Evolutionary conservation across 441 rosid species (phyloP), one percentile per base, ranked within the genome.

Genomic region (Arabidopsis lyrata): DNA sequence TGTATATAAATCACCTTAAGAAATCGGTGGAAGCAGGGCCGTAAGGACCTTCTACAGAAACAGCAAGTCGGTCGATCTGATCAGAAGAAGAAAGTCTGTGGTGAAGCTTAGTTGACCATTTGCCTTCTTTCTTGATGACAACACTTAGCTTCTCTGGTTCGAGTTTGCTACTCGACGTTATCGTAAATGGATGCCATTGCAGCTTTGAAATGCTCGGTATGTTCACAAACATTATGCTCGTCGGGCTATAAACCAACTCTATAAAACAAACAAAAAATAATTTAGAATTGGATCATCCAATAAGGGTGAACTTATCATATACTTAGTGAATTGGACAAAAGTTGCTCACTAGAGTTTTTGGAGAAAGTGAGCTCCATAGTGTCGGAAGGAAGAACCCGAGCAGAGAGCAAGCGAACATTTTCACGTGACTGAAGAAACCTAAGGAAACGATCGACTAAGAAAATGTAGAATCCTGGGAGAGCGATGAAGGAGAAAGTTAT

Each of bases 401-500:
- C 84, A 20, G 90, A 86, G 56, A 87, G 59, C 27, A 89, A 66
- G 6, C 83, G 84, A 35, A 81, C 82, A 18, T 74, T 59, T 34
- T 35, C 72, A 35, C 88, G 84, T 44, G 94, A 89, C 78, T 89
- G 94, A 16, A 89, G 70, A 83, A 87, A 82, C 75, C 94, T 74
- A 7, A 89, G 77, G 78, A 70, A 87, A 62, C 94, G 91, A 55
- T 89, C 91, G 29, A 89, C 80, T 18, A 87, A n/a, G 83, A 89
- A 89, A 73, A 89, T 87, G 82, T 82, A 87, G 77, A 89, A 87
- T 4, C 86, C 84, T 9, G 94, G 90, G 63, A 89, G 82, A 73
- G 86, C 72, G 1, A 82, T 82, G 79, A 73, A 75, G 9, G 88
- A 8, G 69, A 59, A 86, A 20, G 54, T 20, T 56, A 86, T 72